A percentile compares a stretch with the other conserved stretches of the same genome.
These are phyloP conservation scores for Dioscorea zingiberensis DNA, from an alignment of 106 monocot genomes.

Conservation along the genomic window DNA sequence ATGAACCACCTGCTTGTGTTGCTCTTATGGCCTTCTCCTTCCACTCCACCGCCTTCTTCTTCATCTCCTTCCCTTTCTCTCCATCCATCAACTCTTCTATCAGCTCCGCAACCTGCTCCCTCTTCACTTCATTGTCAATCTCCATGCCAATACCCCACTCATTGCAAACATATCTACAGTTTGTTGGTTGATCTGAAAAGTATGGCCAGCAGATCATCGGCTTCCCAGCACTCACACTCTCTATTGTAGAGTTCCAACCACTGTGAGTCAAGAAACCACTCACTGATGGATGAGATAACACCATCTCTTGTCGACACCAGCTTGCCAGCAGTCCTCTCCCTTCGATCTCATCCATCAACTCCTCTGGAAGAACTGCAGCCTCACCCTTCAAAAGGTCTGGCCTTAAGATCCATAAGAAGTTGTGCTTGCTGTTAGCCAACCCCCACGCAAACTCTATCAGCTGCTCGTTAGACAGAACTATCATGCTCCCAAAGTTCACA, in stretches of 20 bases:
- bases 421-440: conserved; percentile 19
- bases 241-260: conserved; percentile 68
- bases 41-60: conserved; percentile 28
- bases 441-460: conserved; percentile 55
- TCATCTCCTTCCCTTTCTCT: conserved; percentile 39
- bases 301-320: conserved; percentile 49
- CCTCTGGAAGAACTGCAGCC: conserved; percentile 25
- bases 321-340: conserved; percentile 22
- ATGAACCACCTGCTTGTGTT: conserved; percentile 14
- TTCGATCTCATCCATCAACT: conserved; percentile 17
- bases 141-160: conserved; percentile 55
- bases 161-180: conserved; percentile 27
- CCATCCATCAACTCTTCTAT: conserved; percentile 49
- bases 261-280: conserved; percentile 48
- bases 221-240: conserved; percentile 37
- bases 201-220: conserved; percentile 44
- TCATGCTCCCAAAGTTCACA: conserved; percentile 45
- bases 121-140: conserved; percentile 34
- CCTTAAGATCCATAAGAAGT: conserved; percentile 47
- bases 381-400: conserved; percentile 28
- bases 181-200: conserved; percentile 51
- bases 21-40: conserved; percentile 22
- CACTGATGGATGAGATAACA: conserved; percentile 27
- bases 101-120: conserved; percentile 24
- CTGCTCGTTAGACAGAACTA: conserved; percentile 30